Evolutionary conservation across 768 basidiomycete species (phyloP), one percentile per base, ranked within the genome.

Genomic region (Rhodotorula toruloides): DNA sequence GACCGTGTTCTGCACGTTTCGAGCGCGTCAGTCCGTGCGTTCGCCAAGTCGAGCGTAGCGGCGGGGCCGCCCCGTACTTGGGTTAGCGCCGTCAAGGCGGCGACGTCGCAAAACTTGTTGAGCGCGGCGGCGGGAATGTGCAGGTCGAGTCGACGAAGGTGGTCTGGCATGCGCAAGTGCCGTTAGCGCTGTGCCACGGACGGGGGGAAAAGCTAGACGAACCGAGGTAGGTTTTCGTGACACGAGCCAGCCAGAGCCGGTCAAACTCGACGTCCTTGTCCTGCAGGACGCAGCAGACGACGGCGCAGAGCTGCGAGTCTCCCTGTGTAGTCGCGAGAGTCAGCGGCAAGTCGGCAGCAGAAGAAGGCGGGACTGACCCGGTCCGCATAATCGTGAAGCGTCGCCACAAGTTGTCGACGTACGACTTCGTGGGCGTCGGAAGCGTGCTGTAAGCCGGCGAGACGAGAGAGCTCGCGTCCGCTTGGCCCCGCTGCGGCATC

Each of bases 171-270:
- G 4, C 11, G 49, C 13, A 31, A n/a, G 16, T n/a, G n/a, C 16
- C 21, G 53, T 42, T 19, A 22, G 32, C 21, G 7, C 14, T 12
- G 34, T 2, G 36, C 12, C 48, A 27, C 34, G 13, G 31, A 16
- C 22, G 31, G 25, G 25, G 29, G 17, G 36, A 27, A 21, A 6
- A 31, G 31, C 19, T 13, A 22, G 21, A 27, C 69, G 21, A 10
- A 58, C 65, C 70, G 56, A 67, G 55, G 37, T 71, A 71, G 31
- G 65, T 63, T 34, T 67, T 71, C 22, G 65, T 61, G 1, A 64
- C 49, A 1, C 70, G 61, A 9, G 70, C 62, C 1, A 53, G 40
- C 53, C 66, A 71, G 14, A 64, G 46, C 11, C 65, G 42, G 7
- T 61, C 62, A 12, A 67, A 32, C 0, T 36, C 62, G n/a, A 67